These are phyloP conservation scores for Suhomyces vadensis DNA, from an alignment of 805 yeast genomes.

Conservation along the genomic window DNA sequence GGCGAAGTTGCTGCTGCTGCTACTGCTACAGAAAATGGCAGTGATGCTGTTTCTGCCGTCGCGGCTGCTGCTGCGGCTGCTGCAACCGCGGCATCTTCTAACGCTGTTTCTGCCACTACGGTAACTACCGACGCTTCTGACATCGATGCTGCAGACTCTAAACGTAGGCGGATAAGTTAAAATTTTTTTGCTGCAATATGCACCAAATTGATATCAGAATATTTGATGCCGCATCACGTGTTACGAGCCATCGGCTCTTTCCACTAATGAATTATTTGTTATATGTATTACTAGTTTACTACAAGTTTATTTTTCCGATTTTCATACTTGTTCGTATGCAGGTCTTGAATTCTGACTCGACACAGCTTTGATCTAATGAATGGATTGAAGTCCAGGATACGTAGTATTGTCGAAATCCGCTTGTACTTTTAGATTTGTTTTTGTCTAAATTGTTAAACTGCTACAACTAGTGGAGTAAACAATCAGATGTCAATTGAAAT, in stretches of 20 bases:
- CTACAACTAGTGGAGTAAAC: no score
- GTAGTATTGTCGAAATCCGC: no score
- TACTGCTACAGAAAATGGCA: not conserved
- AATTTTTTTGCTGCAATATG: not conserved
- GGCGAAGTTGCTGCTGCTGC: not conserved
- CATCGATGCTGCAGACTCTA: not conserved
- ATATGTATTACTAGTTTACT: conserved; percentile 2
- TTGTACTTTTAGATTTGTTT: no score
- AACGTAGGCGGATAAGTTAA: conserved; percentile 5
- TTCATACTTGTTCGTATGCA: no score
- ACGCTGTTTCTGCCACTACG: not conserved
- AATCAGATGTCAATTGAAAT: no score
- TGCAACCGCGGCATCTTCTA: not conserved
- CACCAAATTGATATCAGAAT: no score
- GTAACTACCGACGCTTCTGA: conserved; percentile 2
- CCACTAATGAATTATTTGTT: not conserved
- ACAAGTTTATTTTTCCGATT: not conserved
- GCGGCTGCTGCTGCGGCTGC: not conserved
- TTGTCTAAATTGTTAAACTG: no score
- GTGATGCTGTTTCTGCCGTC: not conserved
- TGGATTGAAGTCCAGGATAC: no score
- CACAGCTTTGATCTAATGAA: no score
- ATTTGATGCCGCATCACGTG: not conserved
- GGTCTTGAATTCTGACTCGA: no score
- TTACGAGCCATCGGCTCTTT: not conserved